Conservation (phyloP, 176 grass and related monocot genomes). For the Oryza rufipogon region DNA sequence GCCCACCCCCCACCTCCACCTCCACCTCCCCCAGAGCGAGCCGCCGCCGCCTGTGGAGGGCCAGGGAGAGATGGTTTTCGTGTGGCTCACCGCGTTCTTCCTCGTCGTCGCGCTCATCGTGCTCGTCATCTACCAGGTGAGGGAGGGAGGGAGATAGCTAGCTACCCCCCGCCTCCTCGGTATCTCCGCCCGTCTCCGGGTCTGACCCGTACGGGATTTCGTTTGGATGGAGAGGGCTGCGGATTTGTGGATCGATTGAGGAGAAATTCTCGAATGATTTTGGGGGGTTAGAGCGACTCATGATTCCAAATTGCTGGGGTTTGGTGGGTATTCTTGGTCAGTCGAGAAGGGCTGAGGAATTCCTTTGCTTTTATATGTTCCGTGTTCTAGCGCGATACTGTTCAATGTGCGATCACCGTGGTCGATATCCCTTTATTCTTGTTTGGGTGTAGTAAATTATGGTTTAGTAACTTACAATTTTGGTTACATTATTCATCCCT, state of each 20-base stretch:
- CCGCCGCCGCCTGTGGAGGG: neutral
- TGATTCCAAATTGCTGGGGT: neutral
- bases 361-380: neutral
- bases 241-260: neutral
- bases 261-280: neutral
- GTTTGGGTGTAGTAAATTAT: neutral
- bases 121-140: slow-evolving; percentile 95
- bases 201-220: neutral
- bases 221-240: neutral
- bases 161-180: neutral
- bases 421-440: neutral
- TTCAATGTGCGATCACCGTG: neutral
- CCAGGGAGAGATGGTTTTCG: slow-evolving; percentile 65
- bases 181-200: neutral
- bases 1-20: too few relatives aligned
- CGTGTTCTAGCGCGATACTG: neutral
- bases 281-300: neutral
- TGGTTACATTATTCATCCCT: neutral
- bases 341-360: neutral
- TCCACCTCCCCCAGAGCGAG: neutral
- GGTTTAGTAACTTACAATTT: neutral
- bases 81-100: slow-evolving; percentile 93
- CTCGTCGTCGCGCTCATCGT: slow-evolving; percentile 81
- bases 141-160: neutral
- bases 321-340: neutral